Base-by-base conservation (phyloP, 2,329 filamentous ascomycete species). In the Fusarium sp. region DNA sequence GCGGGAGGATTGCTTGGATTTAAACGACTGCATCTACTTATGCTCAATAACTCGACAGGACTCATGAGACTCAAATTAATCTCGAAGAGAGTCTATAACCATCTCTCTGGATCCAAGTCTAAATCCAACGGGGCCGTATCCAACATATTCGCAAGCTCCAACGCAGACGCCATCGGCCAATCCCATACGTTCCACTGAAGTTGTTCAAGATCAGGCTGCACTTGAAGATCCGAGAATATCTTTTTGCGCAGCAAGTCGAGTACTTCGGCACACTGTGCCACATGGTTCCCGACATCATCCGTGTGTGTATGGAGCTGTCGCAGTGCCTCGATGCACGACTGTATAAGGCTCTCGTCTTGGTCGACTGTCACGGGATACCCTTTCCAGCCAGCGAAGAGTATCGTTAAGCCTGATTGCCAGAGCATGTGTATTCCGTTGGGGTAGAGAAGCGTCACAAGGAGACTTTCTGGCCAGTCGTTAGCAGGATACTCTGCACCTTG, bases 141-240 rank as follows among this genome's bases (percentile, higher is more conserved):
- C 36, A 78, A 54, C 4, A 72, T 76, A 31, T 79, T 78, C 16
- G 73, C 67, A 10, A 79, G 73, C 36, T 79, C 76, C 40, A 79
- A 31, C 1, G 73, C 76, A 7, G 77, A 79, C 20, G 66, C 78
- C 68, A 79, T 76, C 1, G 78, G 78, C 77, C 76, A 79, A 10
- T 79, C 74, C 78, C 75, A 79, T 16, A 78, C 66, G 22, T 79
- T 79, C 74, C 73, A 79, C 13, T 78, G 77, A 14, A 77, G 59
- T 35, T 76, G 71, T 5, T 78, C 74, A 2, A 69, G 20, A 16
- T 63, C 57, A n/a, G 63, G 65, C 6, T 63, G 47, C 2, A 57
- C 31, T 27, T 69, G 60, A 16, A 67, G 29, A 6, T 67, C 58
- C 7, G 71, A 70, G 31, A 77, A 78, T 1, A 74, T 74, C 63